These are phyloP conservation scores for Phytophthora pluvialis DNA, from an alignment of 352 stramenopile genomes.

Conservation along the genomic window DNA sequence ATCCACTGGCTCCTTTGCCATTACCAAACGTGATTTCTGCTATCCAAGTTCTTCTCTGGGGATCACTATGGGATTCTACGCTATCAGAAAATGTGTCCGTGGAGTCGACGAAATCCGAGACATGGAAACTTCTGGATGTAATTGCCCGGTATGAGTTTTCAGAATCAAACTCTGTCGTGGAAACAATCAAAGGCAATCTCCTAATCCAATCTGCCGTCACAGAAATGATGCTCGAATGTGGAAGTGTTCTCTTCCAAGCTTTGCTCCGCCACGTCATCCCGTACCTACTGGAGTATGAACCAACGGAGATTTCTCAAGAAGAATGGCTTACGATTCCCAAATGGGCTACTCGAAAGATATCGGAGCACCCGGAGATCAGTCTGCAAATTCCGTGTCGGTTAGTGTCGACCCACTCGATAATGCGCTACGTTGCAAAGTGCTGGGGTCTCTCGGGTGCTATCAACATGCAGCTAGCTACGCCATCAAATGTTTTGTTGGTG, in stretches of 20 bases:
- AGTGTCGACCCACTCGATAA: slow-evolving; percentile 21
- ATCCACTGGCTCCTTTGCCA: neutral
- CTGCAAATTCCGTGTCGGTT: slow-evolving; percentile 17
- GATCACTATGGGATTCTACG: slow-evolving; percentile 37
- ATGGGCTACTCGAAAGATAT: slow-evolving; percentile 12
- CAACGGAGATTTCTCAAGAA: neutral
- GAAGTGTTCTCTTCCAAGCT: slow-evolving; percentile 21
- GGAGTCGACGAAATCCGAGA: slow-evolving; percentile 18
- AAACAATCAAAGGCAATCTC: slow-evolving; percentile 22
- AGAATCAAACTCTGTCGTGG: neutral
- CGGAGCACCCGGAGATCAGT: slow-evolving; percentile 4
- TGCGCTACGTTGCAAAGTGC: slow-evolving; percentile 43
- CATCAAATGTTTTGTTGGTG: slow-evolving; percentile 20
- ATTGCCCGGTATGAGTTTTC: slow-evolving; percentile 25
- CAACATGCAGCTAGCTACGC: neutral
- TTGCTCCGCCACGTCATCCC: slow-evolving; percentile 28
- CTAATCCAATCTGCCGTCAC: slow-evolving; percentile 36
- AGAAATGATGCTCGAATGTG: slow-evolving; percentile 41
- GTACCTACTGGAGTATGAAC: slow-evolving; percentile 36
- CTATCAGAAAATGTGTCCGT: slow-evolving; percentile 6
- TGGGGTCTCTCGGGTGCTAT: slow-evolving; percentile 31
- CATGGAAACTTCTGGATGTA: slow-evolving; percentile 27
- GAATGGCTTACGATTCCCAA: slow-evolving; percentile 22
- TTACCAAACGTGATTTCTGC: slow-evolving; percentile 19
- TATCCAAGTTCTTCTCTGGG: slow-evolving; percentile 40